These are phyloP conservation scores for Nepenthes alata DNA, from an alignment of 179 eudicot species.

Conservation along the genomic window DNA sequence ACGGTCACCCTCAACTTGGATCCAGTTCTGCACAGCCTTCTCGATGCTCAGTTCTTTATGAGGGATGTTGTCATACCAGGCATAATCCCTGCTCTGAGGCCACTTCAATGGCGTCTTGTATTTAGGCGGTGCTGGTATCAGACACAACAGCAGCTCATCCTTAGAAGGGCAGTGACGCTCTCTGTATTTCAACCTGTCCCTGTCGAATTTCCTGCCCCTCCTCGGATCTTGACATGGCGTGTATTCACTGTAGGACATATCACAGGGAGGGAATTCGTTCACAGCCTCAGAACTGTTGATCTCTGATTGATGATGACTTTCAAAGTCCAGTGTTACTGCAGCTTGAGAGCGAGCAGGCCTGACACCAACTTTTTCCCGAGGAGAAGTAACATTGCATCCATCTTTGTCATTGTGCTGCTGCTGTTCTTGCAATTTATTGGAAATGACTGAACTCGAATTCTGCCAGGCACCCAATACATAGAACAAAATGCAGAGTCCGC, in stretches of 20 bases:
- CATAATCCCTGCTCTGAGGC: slow-evolving; percentile 83
- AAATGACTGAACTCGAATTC: slow-evolving; percentile 18
- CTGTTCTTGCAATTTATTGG: slow-evolving; percentile 22
- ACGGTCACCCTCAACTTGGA: slow-evolving; percentile 77
- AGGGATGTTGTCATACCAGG: slow-evolving; percentile 84
- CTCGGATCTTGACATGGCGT: slow-evolving; percentile 65
- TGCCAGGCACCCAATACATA: slow-evolving; percentile 85
- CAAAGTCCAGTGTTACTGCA: slow-evolving; percentile 38
- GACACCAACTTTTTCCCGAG: slow-evolving; percentile 2
- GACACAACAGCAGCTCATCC: slow-evolving; percentile 51
- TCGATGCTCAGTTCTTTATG: slow-evolving; percentile 89
- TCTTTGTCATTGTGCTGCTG: slow-evolving; percentile 21
- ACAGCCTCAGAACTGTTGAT: slow-evolving; percentile 22
- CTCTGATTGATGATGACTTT: slow-evolving; percentile 53
- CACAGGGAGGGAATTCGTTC: slow-evolving; percentile 51
- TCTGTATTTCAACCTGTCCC: slow-evolving; percentile 60
- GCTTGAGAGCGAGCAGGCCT: slow-evolving; percentile 4
- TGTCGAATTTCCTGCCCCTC: slow-evolving; percentile 60
- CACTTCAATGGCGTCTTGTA: slow-evolving; percentile 81
- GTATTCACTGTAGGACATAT: slow-evolving; percentile 54
- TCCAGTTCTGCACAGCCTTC: slow-evolving; percentile 88
- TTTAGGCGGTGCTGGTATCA: slow-evolving; percentile 75
- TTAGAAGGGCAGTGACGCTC: slow-evolving; percentile 78
- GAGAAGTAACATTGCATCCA: slow-evolving; percentile 19
- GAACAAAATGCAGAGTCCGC: slow-evolving; percentile 60